These are phyloP conservation scores for Liriodendron chinense DNA, from an alignment of 164 flowering plant species.

Conservation along the genomic window DNA sequence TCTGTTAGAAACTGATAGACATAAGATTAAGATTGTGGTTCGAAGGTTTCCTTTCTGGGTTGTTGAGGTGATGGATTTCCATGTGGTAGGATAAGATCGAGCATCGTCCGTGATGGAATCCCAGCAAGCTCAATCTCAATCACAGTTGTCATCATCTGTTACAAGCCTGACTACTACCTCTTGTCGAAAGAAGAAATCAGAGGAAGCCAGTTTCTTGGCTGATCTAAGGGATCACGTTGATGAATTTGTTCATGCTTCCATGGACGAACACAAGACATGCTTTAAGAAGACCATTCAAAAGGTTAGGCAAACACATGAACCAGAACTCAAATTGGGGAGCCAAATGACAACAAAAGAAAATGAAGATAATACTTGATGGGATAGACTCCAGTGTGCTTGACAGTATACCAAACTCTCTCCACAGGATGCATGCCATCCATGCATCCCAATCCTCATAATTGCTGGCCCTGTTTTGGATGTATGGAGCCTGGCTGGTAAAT, in stretches of 20 bases:
- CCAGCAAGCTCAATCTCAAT: conserved; percentile 26
- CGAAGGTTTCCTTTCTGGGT: neutral
- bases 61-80: neutral
- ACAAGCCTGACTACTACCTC: conserved; percentile 32
- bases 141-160: conserved; percentile 11
- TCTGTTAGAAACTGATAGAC: neutral
- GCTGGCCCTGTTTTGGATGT: no score
- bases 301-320: conserved; percentile 32
- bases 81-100: neutral
- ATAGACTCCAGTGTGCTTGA: neutral
- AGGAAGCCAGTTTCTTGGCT: conserved; percentile 64
- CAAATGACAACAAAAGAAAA: neutral
- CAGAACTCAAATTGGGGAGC: neutral
- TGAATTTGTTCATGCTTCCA: conserved; percentile 84
- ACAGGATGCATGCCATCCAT: neutral
- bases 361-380: neutral
- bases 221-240: conserved; percentile 87
- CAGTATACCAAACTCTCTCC: neutral
- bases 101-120: conserved; percentile 30
- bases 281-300: conserved; percentile 81
- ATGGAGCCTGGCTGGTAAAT: no score
- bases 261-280: conserved; percentile 90
- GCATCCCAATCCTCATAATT: neutral
- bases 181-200: conserved; percentile 81
- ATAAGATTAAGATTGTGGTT: neutral